Evolutionary conservation across 345 rosid species (phyloP).

Genomic region (Eucalyptus regnans): DNA sequence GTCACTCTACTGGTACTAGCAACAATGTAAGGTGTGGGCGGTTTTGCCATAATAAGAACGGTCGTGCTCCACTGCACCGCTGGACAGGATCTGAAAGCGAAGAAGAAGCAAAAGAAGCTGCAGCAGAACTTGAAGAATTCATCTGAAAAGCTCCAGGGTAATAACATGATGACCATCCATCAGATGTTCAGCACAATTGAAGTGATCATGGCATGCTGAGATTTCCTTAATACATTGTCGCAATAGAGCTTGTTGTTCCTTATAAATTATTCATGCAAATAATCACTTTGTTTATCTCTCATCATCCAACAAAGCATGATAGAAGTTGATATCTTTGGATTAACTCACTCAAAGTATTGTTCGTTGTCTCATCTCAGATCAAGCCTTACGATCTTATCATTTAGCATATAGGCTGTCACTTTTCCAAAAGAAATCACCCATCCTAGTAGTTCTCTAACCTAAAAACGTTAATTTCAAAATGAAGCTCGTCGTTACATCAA

Average conservation of each 20-base stretch:
- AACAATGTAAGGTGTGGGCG: rapidly evolving
- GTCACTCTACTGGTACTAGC: background rate
- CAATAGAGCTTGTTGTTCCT: background rate
- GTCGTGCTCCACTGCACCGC: background rate
- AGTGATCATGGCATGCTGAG: background rate
- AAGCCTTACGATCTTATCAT: too few relatives aligned
- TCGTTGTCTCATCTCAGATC: rapidly evolving
- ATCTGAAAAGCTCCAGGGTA: background rate
- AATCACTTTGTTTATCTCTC: background rate
- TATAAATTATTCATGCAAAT: background rate
- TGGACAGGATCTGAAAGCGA: background rate
- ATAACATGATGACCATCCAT: background rate
- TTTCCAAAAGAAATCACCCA: too few relatives aligned
- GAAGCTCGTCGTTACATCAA: too few relatives aligned
- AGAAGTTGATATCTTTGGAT: too few relatives aligned
- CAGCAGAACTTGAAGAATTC: background rate
- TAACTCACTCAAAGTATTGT: rapidly evolving
- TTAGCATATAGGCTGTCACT: rapidly evolving
- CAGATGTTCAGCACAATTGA: background rate
- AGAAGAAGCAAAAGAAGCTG: background rate
- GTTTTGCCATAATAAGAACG: background rate
- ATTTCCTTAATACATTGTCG: background rate
- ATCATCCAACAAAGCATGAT: background rate
- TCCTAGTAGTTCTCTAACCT: rapidly evolving
- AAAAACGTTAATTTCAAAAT: rapidly evolving